Percentiles rank a stretch among this genome's conserved stretches.
phyloP scores from a whole-genome alignment of 176 grass and related monocot genomes.

The Zoysia pacifica region DNA sequence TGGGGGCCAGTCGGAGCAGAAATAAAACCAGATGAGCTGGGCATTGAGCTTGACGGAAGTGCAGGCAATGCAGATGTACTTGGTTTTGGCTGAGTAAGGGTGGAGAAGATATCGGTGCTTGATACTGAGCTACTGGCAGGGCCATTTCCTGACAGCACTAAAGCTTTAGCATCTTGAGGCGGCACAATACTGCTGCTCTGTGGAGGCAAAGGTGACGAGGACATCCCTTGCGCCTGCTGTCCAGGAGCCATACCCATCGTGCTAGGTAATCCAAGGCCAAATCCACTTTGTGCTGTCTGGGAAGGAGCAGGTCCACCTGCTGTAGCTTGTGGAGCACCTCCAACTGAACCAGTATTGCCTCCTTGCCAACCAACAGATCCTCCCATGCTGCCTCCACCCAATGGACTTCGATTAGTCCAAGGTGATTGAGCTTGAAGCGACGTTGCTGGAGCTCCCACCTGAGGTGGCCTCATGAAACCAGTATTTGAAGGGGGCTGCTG shows the following conservation, averaged over 20 bases:
- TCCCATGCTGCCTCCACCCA: constrained; percentile 49
- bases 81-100: constrained; percentile 59
- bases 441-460: constrained; percentile 46
- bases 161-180: constrained; percentile 57
- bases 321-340: constrained; percentile 44
- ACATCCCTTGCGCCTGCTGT: constrained; percentile 52
- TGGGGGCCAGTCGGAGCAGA: constrained; percentile 53
- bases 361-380: constrained; percentile 70
- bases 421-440: constrained; percentile 58
- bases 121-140: constrained; percentile 57
- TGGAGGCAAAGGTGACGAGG: constrained; percentile 56
- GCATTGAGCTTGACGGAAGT: constrained; percentile 32
- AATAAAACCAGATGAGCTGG: constrained; percentile 46
- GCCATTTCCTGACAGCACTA: constrained; percentile 76
- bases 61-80: constrained; percentile 30
- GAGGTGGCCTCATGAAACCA: constrained; percentile 63
- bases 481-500: constrained; percentile 67
- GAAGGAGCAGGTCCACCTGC: constrained; percentile 49
- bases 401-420: constrained; percentile 51
- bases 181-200: constrained; percentile 53
- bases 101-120: constrained; percentile 70
- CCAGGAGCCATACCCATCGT: constrained; percentile 49
- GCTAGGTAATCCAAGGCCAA: constrained; percentile 55
- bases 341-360: constrained; percentile 46
- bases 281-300: constrained; percentile 53